Base-by-base conservation (phyloP, 1,139 yeast genomes). In the Maudiozyma humilis region DNA sequence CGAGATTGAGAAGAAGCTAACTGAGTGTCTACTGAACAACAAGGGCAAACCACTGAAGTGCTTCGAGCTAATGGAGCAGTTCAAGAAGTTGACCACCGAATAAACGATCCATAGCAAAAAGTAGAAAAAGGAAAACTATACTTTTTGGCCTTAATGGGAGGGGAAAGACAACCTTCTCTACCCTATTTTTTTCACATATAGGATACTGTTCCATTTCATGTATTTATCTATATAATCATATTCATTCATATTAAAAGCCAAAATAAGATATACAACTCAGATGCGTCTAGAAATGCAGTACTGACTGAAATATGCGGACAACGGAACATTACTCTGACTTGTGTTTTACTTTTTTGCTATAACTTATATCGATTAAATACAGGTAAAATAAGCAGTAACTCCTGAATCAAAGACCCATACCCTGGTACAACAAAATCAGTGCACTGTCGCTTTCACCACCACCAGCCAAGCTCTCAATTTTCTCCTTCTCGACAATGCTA, bases 381-480 rank as follows among this genome's bases (percentile, higher is more conserved):
- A n/a, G n/a, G n/a, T n/a, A n/a, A n/a, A n/a, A n/a, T n/a, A n/a
- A n/a, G n/a, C n/a, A n/a, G n/a, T n/a, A n/a, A n/a, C n/a, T n/a
- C n/a, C n/a, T n/a, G n/a, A n/a, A n/a, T n/a, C n/a, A 25, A 38
- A 62, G 51, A 32, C 91, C 94, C 54, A 80, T 76, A 3, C 87
- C 94, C 60, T 82, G 82, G 70, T 91, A 91, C 44, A 91, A 67
- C 53, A 89, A 73, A 49, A 93, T 81, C 65, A 91, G 76, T 1
- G 98, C 98, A 57, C 94, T 80, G 65, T 91, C 98, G 55, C 95
- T 81, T 68, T 93, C 98, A 49, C 98, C 96, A 43, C 99, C 99
- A 39, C 98, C 99, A 7, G 96, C 85, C 51, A 93, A 73, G 44
- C 76, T 67, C 61, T 87, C 96, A 50, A 91, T 78, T 60, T 78